Evolutionary conservation across 2,329 filamentous ascomycete genomes (phyloP), one percentile per base, ranked within the genome.

Genomic region (Myriosclerotinia scirpicola): DNA sequence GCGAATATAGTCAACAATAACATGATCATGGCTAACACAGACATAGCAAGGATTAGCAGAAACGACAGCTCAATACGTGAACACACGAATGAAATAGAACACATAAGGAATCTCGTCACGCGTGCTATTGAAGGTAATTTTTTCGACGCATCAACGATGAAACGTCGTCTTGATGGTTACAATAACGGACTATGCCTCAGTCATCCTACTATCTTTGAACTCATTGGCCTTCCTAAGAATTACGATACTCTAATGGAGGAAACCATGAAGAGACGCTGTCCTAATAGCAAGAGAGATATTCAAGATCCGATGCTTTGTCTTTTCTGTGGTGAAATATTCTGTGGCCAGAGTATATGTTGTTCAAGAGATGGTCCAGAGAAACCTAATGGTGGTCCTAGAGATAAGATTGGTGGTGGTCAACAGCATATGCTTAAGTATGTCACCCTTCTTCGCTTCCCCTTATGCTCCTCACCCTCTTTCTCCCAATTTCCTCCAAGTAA

Each of bases 291-390:
- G 71, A 96, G 95, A 76, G 94, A 97, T 72, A 81, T 99, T 61
- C 90, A 89, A 2, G 96, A 99, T 77, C 93, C 95, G 0, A 91
- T 90, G 70, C 86, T 99, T 48, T 99, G 95, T 75, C 84, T 99
- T 50, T 92, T 97, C 80, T 99, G 95, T 76, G 94, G 95, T 44
- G 93, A 93, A n/a, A 92, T 99, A 52, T 94, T 97, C 78, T 99
- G 95, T 79, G 92, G 90, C 12, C 95, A 99, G 80, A 92, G 90
- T 55, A 90, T 93, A 56, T 99, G 95, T 80, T 99, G 95, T 77
- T 87, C 91, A 75, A 88, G 87, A 73, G 82, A 87, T 68, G 71
- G 78, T 73, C 52, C 76, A 76, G 20, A 75, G 77, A 66, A 77
- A 46, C 34, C 36, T n/a, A 67, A 50, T 54, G 74, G 79, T 54